Base-by-base conservation (phyloP, 768 basidiomycete genomes). In the Collybia sp. region DNA sequence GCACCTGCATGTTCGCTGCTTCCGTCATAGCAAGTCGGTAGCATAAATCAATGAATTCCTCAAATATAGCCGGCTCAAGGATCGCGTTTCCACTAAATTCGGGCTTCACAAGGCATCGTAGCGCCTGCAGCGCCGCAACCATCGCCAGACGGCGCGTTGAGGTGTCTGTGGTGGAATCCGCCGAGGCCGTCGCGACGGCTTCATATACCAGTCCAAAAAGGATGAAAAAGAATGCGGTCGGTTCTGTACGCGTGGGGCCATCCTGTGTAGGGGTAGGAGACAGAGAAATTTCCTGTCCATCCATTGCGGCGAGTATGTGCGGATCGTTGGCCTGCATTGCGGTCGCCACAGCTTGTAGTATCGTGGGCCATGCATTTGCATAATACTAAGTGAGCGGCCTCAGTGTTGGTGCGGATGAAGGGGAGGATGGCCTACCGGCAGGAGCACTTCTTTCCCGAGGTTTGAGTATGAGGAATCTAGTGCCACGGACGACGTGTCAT, bases 151-250 rank as follows among this genome's bases (percentile, higher is more conserved):
- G 68, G 5, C 75, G 76, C 9, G 68, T 53, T 10, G 70, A 58
- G 5, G 68, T 60, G 0, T 65, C 53, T 1, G 70, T 62, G 4
- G 76, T 74, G 0, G 80, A 70, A 45, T 89, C 80, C 0, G 82
- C 66, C 1, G 85, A 79, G 2, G 86, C 77, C 0, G 77, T 72
- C 0, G 80, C 79, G 6, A 97, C 68, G 0, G 89, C 83, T 60
- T 98, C 95, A 54, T 88, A 99, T 0, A 95, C 83, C n/a, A 98
- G 77, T 10, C 95, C 94, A 59, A 95, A 97, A 4, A 96, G 60
- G 10, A 90, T 77, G 66, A 85, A 93, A 68, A 97, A 99, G 65
- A 90, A 82, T 10, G 82, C 74, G 0, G 85, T 75, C 2, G 92
- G 88, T 47, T 91, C 88, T 12, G 73, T 67, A 4, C 75, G 64